A percentile compares a stretch with the other conserved stretches of the same genome.
Evolutionary conservation across 225 moss, liverwort and hornwort genomes (phyloP).

Genomic region (Bryoerythrophyllum caledonicum): DNA sequence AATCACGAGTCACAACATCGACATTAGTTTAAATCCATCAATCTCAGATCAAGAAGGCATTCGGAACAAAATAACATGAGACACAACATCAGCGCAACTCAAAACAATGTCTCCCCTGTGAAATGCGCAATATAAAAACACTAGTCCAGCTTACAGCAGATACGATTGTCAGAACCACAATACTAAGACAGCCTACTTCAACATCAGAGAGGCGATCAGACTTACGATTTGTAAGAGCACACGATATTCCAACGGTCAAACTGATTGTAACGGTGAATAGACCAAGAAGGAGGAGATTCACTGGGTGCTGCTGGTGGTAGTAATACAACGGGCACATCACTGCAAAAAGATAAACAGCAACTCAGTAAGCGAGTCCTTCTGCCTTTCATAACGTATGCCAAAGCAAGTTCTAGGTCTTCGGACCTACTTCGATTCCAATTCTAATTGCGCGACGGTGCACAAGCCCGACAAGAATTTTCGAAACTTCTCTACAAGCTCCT

Average conservation of each 20-base stretch:
- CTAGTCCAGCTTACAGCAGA: not conserved
- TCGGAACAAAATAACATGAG: not conserved
- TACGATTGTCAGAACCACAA: not conserved
- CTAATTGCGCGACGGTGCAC: not conserved
- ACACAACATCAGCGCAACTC: not conserved
- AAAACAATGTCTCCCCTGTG: not conserved
- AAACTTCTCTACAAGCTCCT: not conserved
- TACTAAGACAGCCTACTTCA: not conserved
- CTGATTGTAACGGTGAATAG: conserved; percentile 83
- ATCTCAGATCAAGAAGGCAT: not conserved
- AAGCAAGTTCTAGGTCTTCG: not conserved
- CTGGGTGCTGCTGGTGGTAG: conserved; percentile 89
- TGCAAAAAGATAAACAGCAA: conserved; percentile 36
- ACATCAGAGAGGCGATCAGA: not conserved
- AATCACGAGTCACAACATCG: conserved; percentile 4
- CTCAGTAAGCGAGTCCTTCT: not conserved
- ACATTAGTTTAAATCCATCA: not conserved
- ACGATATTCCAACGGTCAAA: conserved; percentile 79
- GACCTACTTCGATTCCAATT: not conserved
- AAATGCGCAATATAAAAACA: too few relatives aligned
- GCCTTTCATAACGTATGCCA: not conserved
- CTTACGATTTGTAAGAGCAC: conserved; percentile 75
- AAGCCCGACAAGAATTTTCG: not conserved
- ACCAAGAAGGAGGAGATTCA: conserved; percentile 77
- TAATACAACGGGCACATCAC: conserved; percentile 88